Base-by-base conservation (phyloP, 2,329 filamentous ascomycete species). In the Teratosphaeria nubilosa region DNA sequence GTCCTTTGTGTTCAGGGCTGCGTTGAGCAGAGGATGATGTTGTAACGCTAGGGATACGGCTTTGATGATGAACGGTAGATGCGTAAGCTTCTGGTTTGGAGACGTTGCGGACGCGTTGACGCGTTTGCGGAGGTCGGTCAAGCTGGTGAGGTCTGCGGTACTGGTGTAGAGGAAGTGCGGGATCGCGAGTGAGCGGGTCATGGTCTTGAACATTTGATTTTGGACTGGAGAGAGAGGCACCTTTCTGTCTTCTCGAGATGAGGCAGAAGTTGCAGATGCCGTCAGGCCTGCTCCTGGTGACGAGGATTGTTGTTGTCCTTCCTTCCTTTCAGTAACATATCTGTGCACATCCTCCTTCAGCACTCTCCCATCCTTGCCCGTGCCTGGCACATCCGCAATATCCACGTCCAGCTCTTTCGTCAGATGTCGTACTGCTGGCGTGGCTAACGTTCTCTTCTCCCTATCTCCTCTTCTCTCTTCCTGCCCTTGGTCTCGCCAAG, bases 121-220 rank as follows among this genome's bases (percentile, higher is more conserved):
- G 53, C 84, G 86, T 62, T 79, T 78, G 53, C 94, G 88, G 56
- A 96, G 80, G 54, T 82, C 75, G 59, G 85, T 84, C 4, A 99
- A 81, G 45, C 81, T 78, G 51, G 87, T 86, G 72, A 96, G 86
- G 75, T 95, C 88, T 54, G 96, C 79, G 70, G 92, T 89, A 74
- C 96, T 91, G 45, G 90, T 87, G 76, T 95, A 99, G 60, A 97
- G 83, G 75, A 99, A 96, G 75, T 97, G 94, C 0, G 94, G 94
- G 66, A 96, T 97, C 55, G 76, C 83, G 62, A 99, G 81, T 2
- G 92, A 96, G 59, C 85, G 85, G 14, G 92, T 96, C 94, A 99
- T 99, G 60, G 86, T 82, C 77, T 95, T 96, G 84, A 96, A 97
- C 94, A 99, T 99, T 70, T 90, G 87, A 41, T 83, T 80, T 75